phyloP scores from a whole-genome alignment of 2,329 filamentous ascomycete genomes.

The Sporothrix mexicana region DNA sequence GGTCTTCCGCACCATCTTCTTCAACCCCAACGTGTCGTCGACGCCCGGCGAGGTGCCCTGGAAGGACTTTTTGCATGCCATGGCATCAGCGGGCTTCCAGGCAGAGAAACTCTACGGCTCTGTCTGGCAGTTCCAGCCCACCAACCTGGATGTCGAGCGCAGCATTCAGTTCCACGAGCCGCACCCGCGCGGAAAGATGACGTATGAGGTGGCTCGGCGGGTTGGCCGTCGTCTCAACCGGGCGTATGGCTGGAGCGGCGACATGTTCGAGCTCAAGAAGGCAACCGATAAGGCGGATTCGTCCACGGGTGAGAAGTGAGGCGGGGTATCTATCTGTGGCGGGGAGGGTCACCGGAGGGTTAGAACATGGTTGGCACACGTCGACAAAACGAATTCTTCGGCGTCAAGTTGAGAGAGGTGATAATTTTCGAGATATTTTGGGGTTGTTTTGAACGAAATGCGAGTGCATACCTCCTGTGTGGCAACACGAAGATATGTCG shows the following conservation, averaged over 20 bases:
- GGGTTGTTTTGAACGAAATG: not conserved
- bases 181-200: slow-evolving; percentile 60
- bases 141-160: slow-evolving; percentile 49
- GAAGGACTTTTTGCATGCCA: slow-evolving; percentile 60
- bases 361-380: not conserved
- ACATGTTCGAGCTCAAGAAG: slow-evolving; percentile 49
- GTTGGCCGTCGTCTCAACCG: slow-evolving; percentile 56
- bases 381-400: not conserved
- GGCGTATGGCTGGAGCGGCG: slow-evolving; percentile 57
- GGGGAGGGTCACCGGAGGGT: too few relatives aligned
- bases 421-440: too few relatives aligned
- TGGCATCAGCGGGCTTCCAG: slow-evolving; percentile 56
- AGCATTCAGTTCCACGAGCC: slow-evolving; percentile 67
- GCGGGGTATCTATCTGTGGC: too few relatives aligned
- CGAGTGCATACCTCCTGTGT: not conserved
- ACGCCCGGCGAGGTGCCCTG: slow-evolving; percentile 57
- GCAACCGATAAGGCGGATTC: not conserved
- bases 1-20: slow-evolving; percentile 52
- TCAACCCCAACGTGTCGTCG: slow-evolving; percentile 43
- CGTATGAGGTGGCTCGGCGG: slow-evolving; percentile 52
- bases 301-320: not conserved
- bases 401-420: too few relatives aligned
- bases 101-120: slow-evolving; percentile 65
- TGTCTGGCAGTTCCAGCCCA: slow-evolving; percentile 63
- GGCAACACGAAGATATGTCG: not conserved